These are phyloP conservation scores for Ceratocystis papillata DNA, from an alignment of 2,329 filamentous ascomycete species.

Conservation along the genomic window DNA sequence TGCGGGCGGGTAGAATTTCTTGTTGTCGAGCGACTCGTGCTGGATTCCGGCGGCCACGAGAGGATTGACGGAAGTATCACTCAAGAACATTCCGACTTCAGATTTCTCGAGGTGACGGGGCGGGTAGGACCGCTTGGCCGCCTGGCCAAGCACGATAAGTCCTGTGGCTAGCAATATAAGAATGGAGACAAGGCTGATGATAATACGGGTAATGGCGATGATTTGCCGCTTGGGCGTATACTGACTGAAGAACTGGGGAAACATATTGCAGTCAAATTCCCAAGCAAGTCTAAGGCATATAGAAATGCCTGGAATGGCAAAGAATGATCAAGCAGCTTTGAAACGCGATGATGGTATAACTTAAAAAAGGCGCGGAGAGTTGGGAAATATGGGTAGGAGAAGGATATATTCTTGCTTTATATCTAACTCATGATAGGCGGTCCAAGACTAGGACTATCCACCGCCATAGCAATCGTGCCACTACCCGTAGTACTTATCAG, in stretches of 20 bases:
- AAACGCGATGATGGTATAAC: background rate
- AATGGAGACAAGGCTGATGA: background rate
- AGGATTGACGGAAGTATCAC: background rate
- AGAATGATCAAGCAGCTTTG: background rate
- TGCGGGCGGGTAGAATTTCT: background rate
- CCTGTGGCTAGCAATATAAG: background rate
- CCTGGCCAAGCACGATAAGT: background rate
- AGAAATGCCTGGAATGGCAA: background rate
- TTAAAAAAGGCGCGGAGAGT: no score
- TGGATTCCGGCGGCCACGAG: background rate
- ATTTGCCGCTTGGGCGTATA: background rate
- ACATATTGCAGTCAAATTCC: background rate
- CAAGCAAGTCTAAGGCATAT: no score
- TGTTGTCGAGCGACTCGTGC: background rate
- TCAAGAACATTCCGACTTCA: background rate
- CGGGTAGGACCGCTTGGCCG: background rate
- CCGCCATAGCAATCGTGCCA: no score
- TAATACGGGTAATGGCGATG: background rate
- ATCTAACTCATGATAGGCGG: no score
- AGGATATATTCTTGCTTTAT: no score
- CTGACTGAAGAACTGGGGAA: background rate
- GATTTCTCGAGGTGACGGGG: background rate
- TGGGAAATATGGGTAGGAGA: no score
- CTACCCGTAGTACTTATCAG: no score
- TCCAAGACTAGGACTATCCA: no score